Conservation (phyloP, 108 stramenopile species). For the Nitzschia sp. region DNA sequence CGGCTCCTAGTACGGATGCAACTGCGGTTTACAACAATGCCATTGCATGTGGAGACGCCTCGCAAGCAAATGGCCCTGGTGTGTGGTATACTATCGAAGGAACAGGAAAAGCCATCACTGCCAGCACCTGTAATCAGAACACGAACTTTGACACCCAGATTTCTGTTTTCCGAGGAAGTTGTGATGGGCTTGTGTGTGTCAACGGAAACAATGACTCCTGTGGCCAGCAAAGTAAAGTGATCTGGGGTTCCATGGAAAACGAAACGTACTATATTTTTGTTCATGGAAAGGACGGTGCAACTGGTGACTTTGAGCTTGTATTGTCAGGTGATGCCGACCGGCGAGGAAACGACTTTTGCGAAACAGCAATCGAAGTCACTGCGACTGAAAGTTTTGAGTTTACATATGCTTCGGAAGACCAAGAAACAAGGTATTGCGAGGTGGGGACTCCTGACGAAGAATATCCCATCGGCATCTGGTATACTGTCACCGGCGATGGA, state of each 20-base stretch:
- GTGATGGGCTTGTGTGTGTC: not conserved
- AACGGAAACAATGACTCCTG: constrained; percentile 12
- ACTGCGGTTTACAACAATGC: not conserved
- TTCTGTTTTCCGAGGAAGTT: not conserved
- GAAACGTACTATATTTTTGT: constrained; percentile 9
- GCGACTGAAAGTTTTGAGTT: no score
- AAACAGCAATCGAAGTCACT: not conserved
- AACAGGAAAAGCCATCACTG: constrained; percentile 7
- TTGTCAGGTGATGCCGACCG: not conserved
- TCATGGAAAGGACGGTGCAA: constrained; percentile 2
- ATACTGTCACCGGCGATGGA: no score
- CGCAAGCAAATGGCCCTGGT: not conserved
- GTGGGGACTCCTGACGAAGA: no score
- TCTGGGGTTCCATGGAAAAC: not conserved
- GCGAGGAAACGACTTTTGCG: not conserved
- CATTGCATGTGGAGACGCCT: constrained; percentile 12
- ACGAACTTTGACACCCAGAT: constrained; percentile 11
- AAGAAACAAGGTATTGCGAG: no score
- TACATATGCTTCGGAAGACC: no score
- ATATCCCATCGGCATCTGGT: no score
- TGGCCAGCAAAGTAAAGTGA: not conserved
- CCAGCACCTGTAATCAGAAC: not conserved
- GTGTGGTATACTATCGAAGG: constrained; percentile 16
- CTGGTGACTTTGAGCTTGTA: not conserved
- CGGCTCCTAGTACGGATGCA: no score